These are phyloP conservation scores for Flagelloscypha sp. DNA, from an alignment of 768 basidiomycete genomes.

Conservation along the genomic window DNA sequence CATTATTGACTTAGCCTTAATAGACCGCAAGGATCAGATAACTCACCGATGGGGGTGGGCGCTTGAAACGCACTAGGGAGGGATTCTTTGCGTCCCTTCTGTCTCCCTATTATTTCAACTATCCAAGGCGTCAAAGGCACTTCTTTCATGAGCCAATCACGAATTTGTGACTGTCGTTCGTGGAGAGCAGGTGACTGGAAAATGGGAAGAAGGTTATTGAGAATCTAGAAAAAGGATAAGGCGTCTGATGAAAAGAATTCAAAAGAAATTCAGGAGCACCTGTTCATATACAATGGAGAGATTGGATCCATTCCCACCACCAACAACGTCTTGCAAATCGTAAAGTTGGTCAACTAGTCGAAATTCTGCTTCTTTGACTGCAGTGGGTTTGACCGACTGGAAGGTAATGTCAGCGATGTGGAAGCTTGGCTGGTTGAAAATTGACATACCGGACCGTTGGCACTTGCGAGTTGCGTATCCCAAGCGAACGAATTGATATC, in stretches of 20 bases:
- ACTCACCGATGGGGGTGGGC: not conserved
- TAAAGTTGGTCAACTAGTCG: conserved; percentile 20
- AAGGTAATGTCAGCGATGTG: conserved; percentile 17
- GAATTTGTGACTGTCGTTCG: conserved; percentile 17
- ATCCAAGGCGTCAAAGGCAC: conserved; percentile 16
- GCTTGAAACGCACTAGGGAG: conserved; percentile 1
- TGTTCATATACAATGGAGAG: conserved; percentile 21
- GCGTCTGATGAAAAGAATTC: too few species aligned
- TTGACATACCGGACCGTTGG: too few species aligned
- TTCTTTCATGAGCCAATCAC: conserved; percentile 18
- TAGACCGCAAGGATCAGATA: too few species aligned
- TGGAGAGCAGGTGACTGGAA: conserved; percentile 10
- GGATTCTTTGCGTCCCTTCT: conserved; percentile 8
- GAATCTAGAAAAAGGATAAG: too few species aligned
- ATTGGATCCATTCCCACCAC: conserved; percentile 18
- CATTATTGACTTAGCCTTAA: too few species aligned
- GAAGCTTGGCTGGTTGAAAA: too few species aligned
- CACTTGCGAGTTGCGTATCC: too few species aligned
- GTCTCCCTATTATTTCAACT: conserved; percentile 12
- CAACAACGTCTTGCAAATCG: conserved; percentile 15
- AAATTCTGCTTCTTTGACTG: conserved; percentile 21
- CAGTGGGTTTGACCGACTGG: conserved; percentile 19
- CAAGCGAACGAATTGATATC: conserved; percentile 17
- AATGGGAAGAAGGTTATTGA: conserved; percentile 20
- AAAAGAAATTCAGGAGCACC: too few species aligned